These are phyloP conservation scores for Phytopythium delawarense DNA, from an alignment of 352 stramenopile genomes.

Conservation along the genomic window DNA sequence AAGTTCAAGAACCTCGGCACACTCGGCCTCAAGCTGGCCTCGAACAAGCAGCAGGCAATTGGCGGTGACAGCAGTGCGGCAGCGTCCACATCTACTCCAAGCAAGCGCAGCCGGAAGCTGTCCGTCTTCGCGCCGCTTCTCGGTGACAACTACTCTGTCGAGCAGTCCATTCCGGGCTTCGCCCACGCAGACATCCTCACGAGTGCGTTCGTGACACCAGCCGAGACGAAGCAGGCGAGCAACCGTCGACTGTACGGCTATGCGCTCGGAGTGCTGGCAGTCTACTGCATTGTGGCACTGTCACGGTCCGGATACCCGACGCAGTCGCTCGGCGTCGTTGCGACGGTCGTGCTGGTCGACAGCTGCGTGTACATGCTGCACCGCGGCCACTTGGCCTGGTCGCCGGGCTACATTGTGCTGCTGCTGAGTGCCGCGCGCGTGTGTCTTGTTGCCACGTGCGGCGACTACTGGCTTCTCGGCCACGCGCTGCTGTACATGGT, in stretches of 20 bases:
- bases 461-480: slow-evolving; percentile 76
- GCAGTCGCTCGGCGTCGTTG: slow-evolving; percentile 54
- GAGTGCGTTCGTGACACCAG: slow-evolving; percentile 69
- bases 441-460: slow-evolving; percentile 62
- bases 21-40: slow-evolving; percentile 66
- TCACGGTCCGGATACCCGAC: slow-evolving; percentile 51
- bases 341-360: slow-evolving; percentile 72
- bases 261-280: slow-evolving; percentile 36
- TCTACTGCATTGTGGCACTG: slow-evolving; percentile 61
- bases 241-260: slow-evolving; percentile 56
- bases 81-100: not conserved
- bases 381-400: slow-evolving; percentile 69
- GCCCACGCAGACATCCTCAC: slow-evolving; percentile 71
- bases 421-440: slow-evolving; percentile 66
- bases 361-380: slow-evolving; percentile 70
- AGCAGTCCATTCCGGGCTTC: slow-evolving; percentile 71
- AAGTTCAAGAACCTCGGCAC: slow-evolving; percentile 84
- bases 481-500: slow-evolving; percentile 80
- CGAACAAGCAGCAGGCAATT: slow-evolving; percentile 33
- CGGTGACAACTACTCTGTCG: slow-evolving; percentile 74
- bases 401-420: slow-evolving; percentile 78
- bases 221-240: slow-evolving; percentile 32
- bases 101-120: slow-evolving; percentile 29
- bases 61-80: not conserved
- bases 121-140: slow-evolving; percentile 75